phyloP scores from a whole-genome alignment of 1,284 basidiomycete species.

The Anthracocystis setariae region DNA sequence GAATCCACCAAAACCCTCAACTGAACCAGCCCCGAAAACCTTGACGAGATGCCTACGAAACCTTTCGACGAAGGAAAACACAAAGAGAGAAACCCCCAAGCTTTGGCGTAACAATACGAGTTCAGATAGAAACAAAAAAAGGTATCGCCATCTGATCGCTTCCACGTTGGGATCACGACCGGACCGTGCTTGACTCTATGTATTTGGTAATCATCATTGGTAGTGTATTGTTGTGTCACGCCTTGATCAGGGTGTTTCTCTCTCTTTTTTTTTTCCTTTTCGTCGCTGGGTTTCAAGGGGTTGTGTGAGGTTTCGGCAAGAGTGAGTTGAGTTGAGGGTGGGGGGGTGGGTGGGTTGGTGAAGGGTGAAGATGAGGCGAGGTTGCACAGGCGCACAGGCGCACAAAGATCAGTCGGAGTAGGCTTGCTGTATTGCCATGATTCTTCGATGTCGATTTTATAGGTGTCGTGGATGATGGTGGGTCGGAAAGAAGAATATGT shows the following conservation, averaged over 20 bases:
- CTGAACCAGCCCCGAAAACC: no score
- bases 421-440: no score
- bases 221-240: no score
- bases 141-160: slow-evolving; percentile 51
- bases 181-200: slow-evolving; percentile 55
- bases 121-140: slow-evolving; percentile 41
- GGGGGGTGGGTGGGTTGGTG: not conserved
- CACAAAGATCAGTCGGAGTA: not conserved
- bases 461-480: not conserved
- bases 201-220: slow-evolving; percentile 52
- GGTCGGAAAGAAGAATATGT: not conserved
- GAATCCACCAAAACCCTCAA: no score
- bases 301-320: not conserved
- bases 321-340: not conserved
- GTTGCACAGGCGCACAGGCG: slow-evolving; percentile 4
- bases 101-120: not conserved
- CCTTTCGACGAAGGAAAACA: not conserved
- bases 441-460: slow-evolving; percentile 3
- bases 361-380: not conserved
- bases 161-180: slow-evolving; percentile 53
- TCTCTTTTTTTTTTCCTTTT: not conserved
- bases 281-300: not conserved
- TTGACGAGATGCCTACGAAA: not conserved
- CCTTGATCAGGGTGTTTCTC: no score
- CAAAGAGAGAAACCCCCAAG: not conserved